Evolutionary conservation across 495 filamentous ascomycete genomes (phyloP).

Genomic region (Oidiodendron maius): DNA sequence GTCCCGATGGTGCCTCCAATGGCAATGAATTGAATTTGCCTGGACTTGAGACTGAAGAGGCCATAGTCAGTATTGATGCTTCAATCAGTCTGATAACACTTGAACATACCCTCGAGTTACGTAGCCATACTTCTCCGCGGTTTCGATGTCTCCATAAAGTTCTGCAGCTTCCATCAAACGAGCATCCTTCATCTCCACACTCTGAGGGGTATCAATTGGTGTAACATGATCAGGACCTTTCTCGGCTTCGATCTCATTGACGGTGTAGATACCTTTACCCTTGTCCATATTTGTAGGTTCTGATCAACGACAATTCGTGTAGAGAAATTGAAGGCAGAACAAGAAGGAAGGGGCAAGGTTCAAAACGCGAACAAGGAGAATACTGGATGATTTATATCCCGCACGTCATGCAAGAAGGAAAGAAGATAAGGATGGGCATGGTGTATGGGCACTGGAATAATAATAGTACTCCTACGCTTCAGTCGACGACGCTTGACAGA

Average conservation of each 20-base stretch:
- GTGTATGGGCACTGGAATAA: too few species aligned
- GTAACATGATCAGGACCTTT: constrained; percentile 11
- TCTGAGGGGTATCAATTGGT: constrained; percentile 15
- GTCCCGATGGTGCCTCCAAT: constrained; percentile 71
- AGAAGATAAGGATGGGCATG: too few species aligned
- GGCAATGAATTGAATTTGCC: constrained; percentile 58
- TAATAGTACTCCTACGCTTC: too few species aligned
- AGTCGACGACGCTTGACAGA: too few species aligned
- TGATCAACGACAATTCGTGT: not conserved
- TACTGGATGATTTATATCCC: too few species aligned
- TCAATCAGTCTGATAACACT: not conserved
- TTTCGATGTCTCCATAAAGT: constrained; percentile 20
- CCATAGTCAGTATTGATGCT: not conserved
- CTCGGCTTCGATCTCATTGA: constrained; percentile 7
- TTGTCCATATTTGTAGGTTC: constrained; percentile 10
- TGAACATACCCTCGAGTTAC: constrained; percentile 23
- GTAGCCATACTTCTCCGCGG: constrained; percentile 23
- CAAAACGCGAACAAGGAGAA: too few species aligned
- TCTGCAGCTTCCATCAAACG: constrained; percentile 18
- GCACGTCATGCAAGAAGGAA: too few species aligned
- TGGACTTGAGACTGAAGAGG: constrained; percentile 28
- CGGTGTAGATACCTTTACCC: not conserved
- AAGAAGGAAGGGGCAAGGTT: not conserved
- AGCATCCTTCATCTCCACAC: constrained; percentile 14
- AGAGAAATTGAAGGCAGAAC: not conserved